These are phyloP conservation scores for Begonia peltatifolia DNA, from an alignment of 306 rosid genomes.

Conservation along the genomic window DNA sequence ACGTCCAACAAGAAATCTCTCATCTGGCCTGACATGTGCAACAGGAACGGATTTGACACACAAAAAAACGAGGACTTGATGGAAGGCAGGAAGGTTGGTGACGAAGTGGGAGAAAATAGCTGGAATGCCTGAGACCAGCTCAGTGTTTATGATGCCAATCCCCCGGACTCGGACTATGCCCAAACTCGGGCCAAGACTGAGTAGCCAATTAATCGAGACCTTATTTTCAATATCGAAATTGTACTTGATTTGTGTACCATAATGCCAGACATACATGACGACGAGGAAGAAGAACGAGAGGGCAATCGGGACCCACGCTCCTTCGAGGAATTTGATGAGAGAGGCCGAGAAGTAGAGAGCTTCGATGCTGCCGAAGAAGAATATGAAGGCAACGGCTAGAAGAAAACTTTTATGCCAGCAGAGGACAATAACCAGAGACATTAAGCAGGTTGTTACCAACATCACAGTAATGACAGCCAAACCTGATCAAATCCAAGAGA, in stretches of 20 bases:
- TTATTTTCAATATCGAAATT: conserved; percentile 82
- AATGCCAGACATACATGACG: conserved; percentile 77
- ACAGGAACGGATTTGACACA: conserved; percentile 84
- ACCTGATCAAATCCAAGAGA: conserved; percentile 31
- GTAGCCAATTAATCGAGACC: conserved; percentile 82
- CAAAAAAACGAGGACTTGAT: conserved; percentile 81
- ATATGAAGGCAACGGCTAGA: conserved; percentile 48
- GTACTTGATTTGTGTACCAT: conserved; percentile 63
- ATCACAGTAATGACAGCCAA: conserved; percentile 91
- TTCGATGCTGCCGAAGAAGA: conserved; percentile 66
- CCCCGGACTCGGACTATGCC: conserved; percentile 83
- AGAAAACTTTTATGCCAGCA: conserved; percentile 67
- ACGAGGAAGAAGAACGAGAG: conserved; percentile 35
- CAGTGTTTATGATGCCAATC: conserved; percentile 69
- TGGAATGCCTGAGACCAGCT: conserved; percentile 84
- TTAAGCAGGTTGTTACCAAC: conserved; percentile 93
- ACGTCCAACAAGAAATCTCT: conserved; percentile 73
- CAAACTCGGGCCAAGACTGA: conserved; percentile 58
- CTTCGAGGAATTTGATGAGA: conserved; percentile 69
- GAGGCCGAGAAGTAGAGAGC: conserved; percentile 92
- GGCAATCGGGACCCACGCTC: conserved; percentile 88
- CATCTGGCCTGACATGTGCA: conserved; percentile 64
- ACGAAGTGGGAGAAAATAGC: conserved; percentile 85
- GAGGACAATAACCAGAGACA: conserved; percentile 80
- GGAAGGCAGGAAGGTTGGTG: conserved; percentile 93